phyloP scores from a whole-genome alignment of 192 early-diverging fungal species.

The Spinellus fusiger region DNA sequence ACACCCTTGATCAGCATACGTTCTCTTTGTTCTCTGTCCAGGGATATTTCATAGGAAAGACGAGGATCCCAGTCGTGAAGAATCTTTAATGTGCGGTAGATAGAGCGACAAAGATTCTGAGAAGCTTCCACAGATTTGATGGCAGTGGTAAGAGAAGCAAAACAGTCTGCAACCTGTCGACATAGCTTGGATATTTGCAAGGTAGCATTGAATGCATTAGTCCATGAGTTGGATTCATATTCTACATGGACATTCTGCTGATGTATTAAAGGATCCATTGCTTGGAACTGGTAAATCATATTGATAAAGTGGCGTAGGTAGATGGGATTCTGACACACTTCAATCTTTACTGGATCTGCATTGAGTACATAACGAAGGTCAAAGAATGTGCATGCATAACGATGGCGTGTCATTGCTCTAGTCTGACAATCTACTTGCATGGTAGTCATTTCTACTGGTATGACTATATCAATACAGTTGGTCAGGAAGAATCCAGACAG shows the following conservation, averaged over 20 bases:
- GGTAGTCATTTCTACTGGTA: slow-evolving; percentile 19
- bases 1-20: slow-evolving; percentile 10
- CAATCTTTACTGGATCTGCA: slow-evolving; percentile 50
- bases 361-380: slow-evolving; percentile 74
- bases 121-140: slow-evolving; percentile 1
- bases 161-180: slow-evolving; percentile 68
- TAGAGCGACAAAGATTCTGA: slow-evolving; percentile 12
- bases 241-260: slow-evolving; percentile 78
- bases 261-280: slow-evolving; percentile 85
- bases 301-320: slow-evolving; percentile 72
- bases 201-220: slow-evolving; percentile 85
- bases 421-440: slow-evolving; percentile 59
- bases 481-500: slow-evolving; percentile 76
- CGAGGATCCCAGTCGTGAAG: slow-evolving; percentile 14
- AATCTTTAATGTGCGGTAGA: slow-evolving; percentile 16
- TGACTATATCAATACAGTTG: slow-evolving; percentile 53
- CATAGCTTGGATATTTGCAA: slow-evolving; percentile 74
- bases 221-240: slow-evolving; percentile 88
- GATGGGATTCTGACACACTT: slow-evolving; percentile 47
- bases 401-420: slow-evolving; percentile 60
- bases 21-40: neutral
- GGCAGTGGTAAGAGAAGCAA: neutral
- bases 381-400: slow-evolving; percentile 63
- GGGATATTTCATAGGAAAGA: neutral
- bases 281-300: slow-evolving; percentile 82